These are phyloP conservation scores for Penicillium fimorum DNA, from an alignment of 495 filamentous ascomycete species.

Conservation along the genomic window DNA sequence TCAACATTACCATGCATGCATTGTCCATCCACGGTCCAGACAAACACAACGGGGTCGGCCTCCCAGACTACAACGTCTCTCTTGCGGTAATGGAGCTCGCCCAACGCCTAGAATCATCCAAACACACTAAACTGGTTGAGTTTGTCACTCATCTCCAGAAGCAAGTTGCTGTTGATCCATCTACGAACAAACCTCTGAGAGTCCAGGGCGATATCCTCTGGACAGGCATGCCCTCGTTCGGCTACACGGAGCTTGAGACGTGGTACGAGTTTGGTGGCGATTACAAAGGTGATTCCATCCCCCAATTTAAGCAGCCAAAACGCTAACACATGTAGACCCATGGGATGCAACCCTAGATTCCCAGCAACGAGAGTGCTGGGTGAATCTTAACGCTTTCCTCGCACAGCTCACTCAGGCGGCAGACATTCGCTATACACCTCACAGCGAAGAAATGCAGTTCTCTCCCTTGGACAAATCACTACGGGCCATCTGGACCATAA, in stretches of 20 bases:
- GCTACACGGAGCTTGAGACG: conserved; percentile 2
- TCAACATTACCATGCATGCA: conserved; percentile 7
- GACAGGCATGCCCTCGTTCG: conserved; percentile 7
- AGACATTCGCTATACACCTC: neutral
- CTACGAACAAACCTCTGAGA: conserved; percentile 2
- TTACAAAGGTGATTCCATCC: conserved; percentile 2
- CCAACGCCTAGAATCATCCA: conserved; percentile 8
- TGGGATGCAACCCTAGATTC: conserved; percentile 1
- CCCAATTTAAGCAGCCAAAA: neutral
- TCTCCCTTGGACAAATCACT: conserved; percentile 8
- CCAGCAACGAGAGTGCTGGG: conserved; percentile 4
- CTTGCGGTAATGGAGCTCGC: conserved; percentile 11
- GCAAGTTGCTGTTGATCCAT: conserved; percentile 4
- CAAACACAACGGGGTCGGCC: conserved; percentile 2
- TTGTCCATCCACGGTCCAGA: conserved; percentile 4
- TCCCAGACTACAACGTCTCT: conserved; percentile 14
- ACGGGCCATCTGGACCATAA: neutral
- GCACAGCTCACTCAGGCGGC: conserved; percentile 4
- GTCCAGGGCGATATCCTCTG: conserved; percentile 3
- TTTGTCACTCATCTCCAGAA: conserved; percentile 9
- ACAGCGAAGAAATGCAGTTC: neutral
- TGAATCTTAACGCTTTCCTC: conserved; percentile 8
- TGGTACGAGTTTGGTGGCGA: conserved; percentile 5
- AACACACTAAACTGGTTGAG: conserved; percentile 6
- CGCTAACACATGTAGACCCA: conserved; percentile 1